phyloP scores from a whole-genome alignment of 495 filamentous ascomycete species.

The Xylaria intraflava region DNA sequence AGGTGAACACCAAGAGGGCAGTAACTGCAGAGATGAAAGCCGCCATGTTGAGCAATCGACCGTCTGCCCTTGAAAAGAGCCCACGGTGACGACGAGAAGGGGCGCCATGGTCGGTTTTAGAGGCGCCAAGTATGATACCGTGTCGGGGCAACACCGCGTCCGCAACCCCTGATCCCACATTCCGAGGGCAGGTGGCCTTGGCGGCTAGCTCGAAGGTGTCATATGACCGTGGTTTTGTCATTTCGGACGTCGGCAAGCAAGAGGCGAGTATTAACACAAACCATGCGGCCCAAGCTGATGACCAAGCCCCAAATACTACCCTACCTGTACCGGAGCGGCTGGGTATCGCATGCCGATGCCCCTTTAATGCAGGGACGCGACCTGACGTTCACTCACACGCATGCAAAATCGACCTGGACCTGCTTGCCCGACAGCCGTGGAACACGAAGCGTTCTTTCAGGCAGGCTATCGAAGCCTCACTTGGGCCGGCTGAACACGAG shows the following conservation, averaged over 20 bases:
- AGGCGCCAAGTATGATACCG: not conserved
- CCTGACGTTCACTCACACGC: not conserved
- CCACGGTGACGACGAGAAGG: not conserved
- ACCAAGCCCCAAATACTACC: not conserved
- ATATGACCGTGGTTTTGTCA: constrained; percentile 3
- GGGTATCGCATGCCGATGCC: not conserved
- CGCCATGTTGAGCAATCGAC: constrained; percentile 3
- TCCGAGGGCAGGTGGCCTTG: not conserved
- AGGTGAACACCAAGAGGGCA: constrained; percentile 10
- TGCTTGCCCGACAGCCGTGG: not conserved
- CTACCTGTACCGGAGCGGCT: not conserved
- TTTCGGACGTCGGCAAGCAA: not conserved
- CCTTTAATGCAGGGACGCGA: not conserved
- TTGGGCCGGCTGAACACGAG: not conserved
- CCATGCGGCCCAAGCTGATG: not conserved
- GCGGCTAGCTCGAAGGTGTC: not conserved
- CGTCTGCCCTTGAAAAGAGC: not conserved
- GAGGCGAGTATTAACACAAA: not conserved
- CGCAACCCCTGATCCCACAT: not conserved
- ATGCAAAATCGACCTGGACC: not conserved
- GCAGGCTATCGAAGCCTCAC: not conserved
- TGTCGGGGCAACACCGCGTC: not conserved
- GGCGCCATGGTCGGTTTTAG: not conserved
- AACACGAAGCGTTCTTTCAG: too few species aligned
- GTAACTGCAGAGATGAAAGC: not conserved